Evolutionary conservation across 495 filamentous ascomycete genomes (phyloP).

Genomic region (Opeltia flavorubescens): DNA sequence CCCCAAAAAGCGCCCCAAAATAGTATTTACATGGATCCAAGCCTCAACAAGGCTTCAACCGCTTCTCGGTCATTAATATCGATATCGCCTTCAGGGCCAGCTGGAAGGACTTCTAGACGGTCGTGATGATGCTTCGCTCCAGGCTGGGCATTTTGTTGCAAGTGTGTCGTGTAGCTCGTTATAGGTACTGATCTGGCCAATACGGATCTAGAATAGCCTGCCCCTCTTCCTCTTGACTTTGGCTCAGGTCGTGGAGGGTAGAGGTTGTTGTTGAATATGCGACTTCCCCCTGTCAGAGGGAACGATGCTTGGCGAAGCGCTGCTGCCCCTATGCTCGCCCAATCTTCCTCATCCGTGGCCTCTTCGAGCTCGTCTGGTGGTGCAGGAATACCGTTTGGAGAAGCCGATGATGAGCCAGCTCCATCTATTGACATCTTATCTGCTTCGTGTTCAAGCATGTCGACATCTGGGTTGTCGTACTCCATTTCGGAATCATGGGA

Average conservation of each 20-base stretch:
- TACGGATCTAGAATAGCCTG: slow-evolving; percentile 31
- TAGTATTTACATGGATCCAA: slow-evolving; percentile 12
- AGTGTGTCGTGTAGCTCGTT: slow-evolving; percentile 14
- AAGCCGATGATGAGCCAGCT: slow-evolving; percentile 56
- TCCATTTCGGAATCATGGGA: slow-evolving; percentile 52
- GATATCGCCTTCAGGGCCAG: slow-evolving; percentile 13
- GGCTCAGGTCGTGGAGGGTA: slow-evolving; percentile 9
- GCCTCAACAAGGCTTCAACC: slow-evolving; percentile 15
- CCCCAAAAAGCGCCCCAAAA: not conserved
- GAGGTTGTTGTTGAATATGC: slow-evolving; percentile 18
- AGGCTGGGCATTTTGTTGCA: slow-evolving; percentile 34
- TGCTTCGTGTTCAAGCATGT: slow-evolving; percentile 74
- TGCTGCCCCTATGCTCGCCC: slow-evolving; percentile 79
- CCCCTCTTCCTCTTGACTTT: slow-evolving; percentile 13
- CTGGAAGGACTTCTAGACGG: slow-evolving; percentile 1
- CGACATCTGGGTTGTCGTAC: slow-evolving; percentile 29
- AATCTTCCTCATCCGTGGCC: slow-evolving; percentile 94
- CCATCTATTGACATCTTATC: slow-evolving; percentile 95
- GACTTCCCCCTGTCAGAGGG: slow-evolving; percentile 9
- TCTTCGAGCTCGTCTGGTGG: slow-evolving; percentile 54
- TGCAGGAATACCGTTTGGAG: slow-evolving; percentile 32
- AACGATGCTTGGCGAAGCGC: slow-evolving; percentile 65
- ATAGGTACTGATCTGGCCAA: slow-evolving; percentile 24
- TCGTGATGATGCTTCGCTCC: slow-evolving; percentile 12
- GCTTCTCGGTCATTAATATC: slow-evolving; percentile 14